Conservation (phyloP, 345 rosid species). For the Noccaea caerulescens region DNA sequence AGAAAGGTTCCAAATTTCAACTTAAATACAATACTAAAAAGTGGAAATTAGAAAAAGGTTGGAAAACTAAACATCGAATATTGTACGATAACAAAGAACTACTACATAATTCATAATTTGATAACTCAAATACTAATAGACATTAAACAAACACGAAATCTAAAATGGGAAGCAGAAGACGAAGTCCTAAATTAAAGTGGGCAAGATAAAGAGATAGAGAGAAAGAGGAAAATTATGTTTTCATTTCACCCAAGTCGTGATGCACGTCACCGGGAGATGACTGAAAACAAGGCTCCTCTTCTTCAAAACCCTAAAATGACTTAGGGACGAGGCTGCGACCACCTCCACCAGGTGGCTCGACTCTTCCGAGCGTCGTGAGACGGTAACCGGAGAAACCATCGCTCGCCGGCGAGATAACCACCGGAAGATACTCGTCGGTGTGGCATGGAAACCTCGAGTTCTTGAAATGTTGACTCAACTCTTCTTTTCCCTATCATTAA, state of each 20-base stretch:
- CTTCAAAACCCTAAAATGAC: slow-evolving; percentile 13
- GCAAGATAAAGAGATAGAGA: background rate
- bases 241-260: slow-evolving; percentile 48
- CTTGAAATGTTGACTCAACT: slow-evolving; percentile 36
- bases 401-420: slow-evolving; percentile 48
- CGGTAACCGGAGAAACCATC: slow-evolving; percentile 39
- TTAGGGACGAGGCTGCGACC: background rate
- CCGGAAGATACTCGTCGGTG: slow-evolving; percentile 49
- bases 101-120: no score
- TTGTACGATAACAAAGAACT: background rate
- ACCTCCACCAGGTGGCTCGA: background rate
- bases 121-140: background rate
- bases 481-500: slow-evolving; percentile 50
- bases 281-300: slow-evolving; percentile 44
- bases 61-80: background rate
- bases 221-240: slow-evolving; percentile 42
- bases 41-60: no score
- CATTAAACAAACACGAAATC: background rate
- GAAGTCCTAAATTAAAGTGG: no score
- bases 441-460: slow-evolving; percentile 48
- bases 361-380: slow-evolving; percentile 35
- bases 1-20: no score
- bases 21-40: background rate
- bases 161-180: background rate
- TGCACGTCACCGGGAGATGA: slow-evolving; percentile 44